Evolutionary conservation across 1,284 basidiomycete genomes (phyloP).

Genomic region (Malassezia dermatis): DNA sequence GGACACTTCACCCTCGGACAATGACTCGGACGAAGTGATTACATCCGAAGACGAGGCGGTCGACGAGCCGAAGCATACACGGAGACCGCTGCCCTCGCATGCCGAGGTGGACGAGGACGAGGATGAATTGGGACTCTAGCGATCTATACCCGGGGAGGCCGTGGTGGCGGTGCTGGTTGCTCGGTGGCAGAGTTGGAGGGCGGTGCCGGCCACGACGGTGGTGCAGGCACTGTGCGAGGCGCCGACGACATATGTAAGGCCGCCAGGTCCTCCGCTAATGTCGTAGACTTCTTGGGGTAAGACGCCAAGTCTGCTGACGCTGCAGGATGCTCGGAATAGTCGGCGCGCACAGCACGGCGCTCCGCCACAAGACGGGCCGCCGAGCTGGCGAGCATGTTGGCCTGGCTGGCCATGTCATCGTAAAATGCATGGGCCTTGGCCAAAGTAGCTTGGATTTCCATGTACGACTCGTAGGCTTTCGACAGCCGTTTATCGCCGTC

Average conservation of each 20-base stretch:
- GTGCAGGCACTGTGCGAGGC: background rate
- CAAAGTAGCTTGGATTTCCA: slow-evolving; percentile 73
- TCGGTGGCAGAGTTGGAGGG: background rate
- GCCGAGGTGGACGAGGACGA: slow-evolving; percentile 1
- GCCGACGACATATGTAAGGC: slow-evolving; percentile 2
- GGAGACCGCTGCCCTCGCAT: background rate
- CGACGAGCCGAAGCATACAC: background rate
- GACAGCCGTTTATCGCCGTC: slow-evolving; percentile 64
- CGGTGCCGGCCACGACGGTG: background rate
- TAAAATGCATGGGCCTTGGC: slow-evolving; percentile 83
- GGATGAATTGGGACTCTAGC: slow-evolving; percentile 2
- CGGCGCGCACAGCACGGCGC: slow-evolving; percentile 10
- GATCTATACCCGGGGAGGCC: slow-evolving; percentile 7
- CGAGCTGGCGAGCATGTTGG: background rate
- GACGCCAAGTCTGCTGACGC: background rate
- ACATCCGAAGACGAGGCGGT: background rate
- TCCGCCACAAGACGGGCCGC: background rate
- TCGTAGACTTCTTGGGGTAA: background rate
- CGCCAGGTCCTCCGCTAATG: slow-evolving; percentile 9
- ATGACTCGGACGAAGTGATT: background rate
- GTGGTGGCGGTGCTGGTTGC: slow-evolving; percentile 6
- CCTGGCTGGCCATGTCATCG: slow-evolving; percentile 56
- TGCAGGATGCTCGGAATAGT: background rate
- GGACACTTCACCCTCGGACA: background rate
- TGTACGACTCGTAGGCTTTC: slow-evolving; percentile 67